phyloP scores from a whole-genome alignment of 108 stramenopile species.

The Licmophora abbreviata region DNA sequence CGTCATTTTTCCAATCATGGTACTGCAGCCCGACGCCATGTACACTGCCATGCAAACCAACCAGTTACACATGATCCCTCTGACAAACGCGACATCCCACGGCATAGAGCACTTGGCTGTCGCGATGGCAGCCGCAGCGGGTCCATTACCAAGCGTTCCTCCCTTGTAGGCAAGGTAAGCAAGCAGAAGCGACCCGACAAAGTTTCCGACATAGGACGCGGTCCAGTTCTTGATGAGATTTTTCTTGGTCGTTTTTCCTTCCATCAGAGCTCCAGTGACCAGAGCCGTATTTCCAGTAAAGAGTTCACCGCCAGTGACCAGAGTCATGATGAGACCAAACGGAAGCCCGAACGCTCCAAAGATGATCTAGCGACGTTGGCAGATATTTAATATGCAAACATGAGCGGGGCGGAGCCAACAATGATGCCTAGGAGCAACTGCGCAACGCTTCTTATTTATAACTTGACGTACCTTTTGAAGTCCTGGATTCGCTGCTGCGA shows the following conservation, averaged over 20 bases:
- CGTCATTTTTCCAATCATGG: constrained; percentile 76
- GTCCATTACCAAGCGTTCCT: constrained; percentile 59
- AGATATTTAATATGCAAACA: neutral
- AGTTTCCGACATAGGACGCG: constrained; percentile 74
- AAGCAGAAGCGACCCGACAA: constrained; percentile 74
- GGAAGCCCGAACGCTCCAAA: constrained; percentile 81
- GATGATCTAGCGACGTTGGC: constrained; percentile 53
- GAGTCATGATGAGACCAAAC: constrained; percentile 82
- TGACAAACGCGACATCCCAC: constrained; percentile 79
- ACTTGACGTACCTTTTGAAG: constrained; percentile 67
- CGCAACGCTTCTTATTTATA: neutral
- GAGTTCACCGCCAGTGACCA: constrained; percentile 54
- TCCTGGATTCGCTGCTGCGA: constrained; percentile 81
- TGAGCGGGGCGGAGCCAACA: neutral
- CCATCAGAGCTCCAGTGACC: constrained; percentile 68
- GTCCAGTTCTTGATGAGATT: constrained; percentile 70
- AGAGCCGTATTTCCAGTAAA: constrained; percentile 74
- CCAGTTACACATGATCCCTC: constrained; percentile 94
- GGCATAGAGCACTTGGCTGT: constrained; percentile 72
- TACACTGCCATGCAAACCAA: constrained; percentile 94
- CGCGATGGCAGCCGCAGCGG: constrained; percentile 69
- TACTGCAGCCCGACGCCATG: constrained; percentile 76
- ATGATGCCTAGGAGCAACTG: neutral
- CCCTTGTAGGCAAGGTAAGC: constrained; percentile 72
- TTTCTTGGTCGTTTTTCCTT: constrained; percentile 53